phyloP scores from a whole-genome alignment of 2,329 filamentous ascomycete species.

The Alternaria novae-zelandiae region DNA sequence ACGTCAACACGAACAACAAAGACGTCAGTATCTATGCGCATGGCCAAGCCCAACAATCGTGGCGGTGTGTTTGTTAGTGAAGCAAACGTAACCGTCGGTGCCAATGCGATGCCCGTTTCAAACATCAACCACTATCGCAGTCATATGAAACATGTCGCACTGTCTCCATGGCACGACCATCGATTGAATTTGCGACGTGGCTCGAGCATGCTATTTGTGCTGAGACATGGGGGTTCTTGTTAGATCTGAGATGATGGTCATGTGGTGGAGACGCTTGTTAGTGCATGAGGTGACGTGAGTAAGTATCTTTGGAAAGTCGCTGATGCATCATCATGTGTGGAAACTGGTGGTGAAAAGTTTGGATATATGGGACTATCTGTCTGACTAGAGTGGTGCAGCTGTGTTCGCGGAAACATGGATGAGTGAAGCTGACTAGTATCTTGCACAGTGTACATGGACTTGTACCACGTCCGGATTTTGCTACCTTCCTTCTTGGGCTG shows the following conservation, averaged over 20 bases:
- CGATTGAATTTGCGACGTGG: background rate
- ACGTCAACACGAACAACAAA: background rate
- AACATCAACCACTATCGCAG: background rate
- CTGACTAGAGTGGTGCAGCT: background rate
- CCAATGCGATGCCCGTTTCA: background rate
- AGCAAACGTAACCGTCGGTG: background rate
- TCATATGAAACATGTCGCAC: conserved; percentile 2
- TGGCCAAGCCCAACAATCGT: background rate
- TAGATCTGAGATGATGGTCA: background rate
- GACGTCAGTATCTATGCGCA: background rate
- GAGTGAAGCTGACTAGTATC: background rate
- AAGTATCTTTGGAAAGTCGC: background rate
- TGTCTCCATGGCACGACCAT: background rate
- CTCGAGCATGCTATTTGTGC: background rate
- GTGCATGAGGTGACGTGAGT: background rate
- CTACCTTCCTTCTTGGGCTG: background rate
- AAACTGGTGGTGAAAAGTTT: background rate
- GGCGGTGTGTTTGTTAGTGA: background rate
- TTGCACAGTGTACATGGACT: background rate
- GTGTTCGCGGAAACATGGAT: background rate
- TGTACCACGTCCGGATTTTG: background rate
- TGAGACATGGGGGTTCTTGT: background rate
- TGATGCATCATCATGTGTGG: background rate
- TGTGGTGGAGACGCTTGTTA: background rate
- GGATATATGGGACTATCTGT: background rate